These are phyloP conservation scores for Casaregolazyma suthepensis DNA, from an alignment of 1,139 yeast genomes.

Conservation along the genomic window DNA sequence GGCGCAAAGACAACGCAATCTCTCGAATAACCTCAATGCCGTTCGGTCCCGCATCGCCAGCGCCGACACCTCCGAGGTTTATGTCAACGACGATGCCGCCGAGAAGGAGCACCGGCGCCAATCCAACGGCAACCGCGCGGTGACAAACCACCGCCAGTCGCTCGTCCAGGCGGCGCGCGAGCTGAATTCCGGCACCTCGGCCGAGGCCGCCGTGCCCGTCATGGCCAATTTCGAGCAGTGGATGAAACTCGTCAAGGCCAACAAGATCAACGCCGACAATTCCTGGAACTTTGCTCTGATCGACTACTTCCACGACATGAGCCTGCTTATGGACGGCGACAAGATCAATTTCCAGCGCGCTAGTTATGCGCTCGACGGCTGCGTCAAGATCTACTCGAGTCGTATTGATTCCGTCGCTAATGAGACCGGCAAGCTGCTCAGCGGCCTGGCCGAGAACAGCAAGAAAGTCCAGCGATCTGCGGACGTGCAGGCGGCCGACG, in stretches of 20 bases:
- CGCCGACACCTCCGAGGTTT: constrained; percentile 12
- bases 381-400: constrained; percentile 76
- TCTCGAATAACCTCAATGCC: neutral
- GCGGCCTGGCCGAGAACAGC: constrained; percentile 53
- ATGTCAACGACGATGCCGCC: constrained; percentile 28
- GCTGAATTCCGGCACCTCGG: constrained; percentile 6
- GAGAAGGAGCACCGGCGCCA: constrained; percentile 26
- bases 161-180: constrained; percentile 21
- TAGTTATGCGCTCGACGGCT: constrained; percentile 75
- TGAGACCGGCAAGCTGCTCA: constrained; percentile 79
- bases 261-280: constrained; percentile 46
- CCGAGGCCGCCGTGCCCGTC: constrained; percentile 16
- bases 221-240: constrained; percentile 79
- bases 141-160: constrained; percentile 15
- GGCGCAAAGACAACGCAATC: constrained; percentile 6
- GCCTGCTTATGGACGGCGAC: constrained; percentile 54
- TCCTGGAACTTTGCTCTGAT: constrained; percentile 83
- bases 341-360: constrained; percentile 71
- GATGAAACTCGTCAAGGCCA: constrained; percentile 86
- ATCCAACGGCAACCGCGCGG: constrained; percentile 13
- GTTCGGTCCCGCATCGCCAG: constrained; percentile 4
- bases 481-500: constrained; percentile 30
- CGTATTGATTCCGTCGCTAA: constrained; percentile 89
- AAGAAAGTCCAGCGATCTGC: constrained; percentile 25
- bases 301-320: constrained; percentile 73